Conservation (phyloP, 805 yeast genomes). For the Saturnispora besseyi region DNA sequence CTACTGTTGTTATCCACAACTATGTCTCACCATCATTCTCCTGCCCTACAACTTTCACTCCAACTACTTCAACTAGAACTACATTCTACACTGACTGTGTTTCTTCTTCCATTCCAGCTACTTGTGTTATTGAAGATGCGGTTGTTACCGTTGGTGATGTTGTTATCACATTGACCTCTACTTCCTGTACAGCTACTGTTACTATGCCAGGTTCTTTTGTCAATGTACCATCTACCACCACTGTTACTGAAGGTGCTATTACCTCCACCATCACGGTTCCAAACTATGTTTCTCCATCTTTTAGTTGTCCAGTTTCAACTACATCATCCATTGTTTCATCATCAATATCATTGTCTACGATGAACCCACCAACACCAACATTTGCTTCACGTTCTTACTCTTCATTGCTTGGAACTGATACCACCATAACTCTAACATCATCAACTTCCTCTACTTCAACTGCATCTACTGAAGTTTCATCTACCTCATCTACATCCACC, state of each 20-base stretch:
- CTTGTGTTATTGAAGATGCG: neutral
- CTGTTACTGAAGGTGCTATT: neutral
- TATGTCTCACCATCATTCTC: neutral
- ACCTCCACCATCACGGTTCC: conserved; percentile 6
- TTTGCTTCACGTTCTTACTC: too few relatives aligned
- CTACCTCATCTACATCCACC: neutral
- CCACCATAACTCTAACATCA: neutral
- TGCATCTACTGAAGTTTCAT: neutral
- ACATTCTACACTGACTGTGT: conserved; percentile 1
- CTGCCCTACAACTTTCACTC: neutral
- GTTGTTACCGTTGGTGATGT: neutral
- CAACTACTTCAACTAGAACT: conserved; percentile 1
- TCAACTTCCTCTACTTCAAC: neutral
- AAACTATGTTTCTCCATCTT: conserved; percentile 4
- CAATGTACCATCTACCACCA: neutral
- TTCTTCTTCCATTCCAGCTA: neutral
- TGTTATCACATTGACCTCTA: neutral
- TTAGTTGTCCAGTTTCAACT: conserved; percentile 2
- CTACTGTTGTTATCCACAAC: neutral
- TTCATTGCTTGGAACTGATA: neutral
- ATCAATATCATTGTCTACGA: neutral
- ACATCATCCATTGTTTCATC: neutral
- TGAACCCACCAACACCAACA: neutral
- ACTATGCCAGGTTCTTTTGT: conserved; percentile 10
- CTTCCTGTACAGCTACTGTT: conserved; percentile 5